Percentiles rank a stretch among this genome's conserved stretches.
phyloP scores from a whole-genome alignment of 345 rosid species.

The Gynandropsis gynandra region DNA sequence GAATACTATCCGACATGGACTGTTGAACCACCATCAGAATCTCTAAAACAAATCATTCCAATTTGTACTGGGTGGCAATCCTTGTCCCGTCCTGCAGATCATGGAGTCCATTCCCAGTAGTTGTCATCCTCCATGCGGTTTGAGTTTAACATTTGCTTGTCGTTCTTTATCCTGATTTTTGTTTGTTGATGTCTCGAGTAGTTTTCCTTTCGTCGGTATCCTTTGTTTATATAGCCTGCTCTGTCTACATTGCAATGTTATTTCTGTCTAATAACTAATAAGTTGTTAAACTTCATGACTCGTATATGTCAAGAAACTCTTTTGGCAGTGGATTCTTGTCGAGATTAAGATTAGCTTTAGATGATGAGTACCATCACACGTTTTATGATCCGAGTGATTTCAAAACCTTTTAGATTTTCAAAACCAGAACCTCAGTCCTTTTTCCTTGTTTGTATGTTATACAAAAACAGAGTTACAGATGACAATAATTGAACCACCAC shows the following conservation, averaged over 20 bases:
- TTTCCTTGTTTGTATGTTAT: not conserved
- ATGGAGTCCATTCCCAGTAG: conserved; percentile 20
- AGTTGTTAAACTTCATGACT: conserved; percentile 10
- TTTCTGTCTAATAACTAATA: conserved; percentile 3
- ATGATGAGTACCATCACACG: not conserved
- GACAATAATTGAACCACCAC: not conserved
- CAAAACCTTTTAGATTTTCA: not conserved
- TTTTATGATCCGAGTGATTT: not conserved
- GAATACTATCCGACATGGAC: conserved; percentile 54
- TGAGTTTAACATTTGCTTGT: not conserved
- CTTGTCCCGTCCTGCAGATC: conserved; percentile 35
- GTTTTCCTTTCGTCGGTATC: conserved; percentile 14
- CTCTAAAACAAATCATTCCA: conserved; percentile 43
- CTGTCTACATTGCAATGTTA: conserved; percentile 8
- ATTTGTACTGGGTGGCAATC: conserved; percentile 68
- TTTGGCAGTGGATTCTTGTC: too few relatives aligned
- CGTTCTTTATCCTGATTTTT: not conserved
- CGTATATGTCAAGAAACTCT: not conserved
- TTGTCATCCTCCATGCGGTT: conserved; percentile 7
- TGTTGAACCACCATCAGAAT: conserved; percentile 44
- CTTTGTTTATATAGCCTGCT: conserved; percentile 16
- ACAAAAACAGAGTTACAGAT: conserved; percentile 7
- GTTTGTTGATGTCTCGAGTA: conserved; percentile 1
- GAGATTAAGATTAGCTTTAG: not conserved
- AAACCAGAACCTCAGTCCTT: not conserved